Conservation (phyloP, 371 early-diverging fungal species). For the Syncephalastrum contaminatum region DNA sequence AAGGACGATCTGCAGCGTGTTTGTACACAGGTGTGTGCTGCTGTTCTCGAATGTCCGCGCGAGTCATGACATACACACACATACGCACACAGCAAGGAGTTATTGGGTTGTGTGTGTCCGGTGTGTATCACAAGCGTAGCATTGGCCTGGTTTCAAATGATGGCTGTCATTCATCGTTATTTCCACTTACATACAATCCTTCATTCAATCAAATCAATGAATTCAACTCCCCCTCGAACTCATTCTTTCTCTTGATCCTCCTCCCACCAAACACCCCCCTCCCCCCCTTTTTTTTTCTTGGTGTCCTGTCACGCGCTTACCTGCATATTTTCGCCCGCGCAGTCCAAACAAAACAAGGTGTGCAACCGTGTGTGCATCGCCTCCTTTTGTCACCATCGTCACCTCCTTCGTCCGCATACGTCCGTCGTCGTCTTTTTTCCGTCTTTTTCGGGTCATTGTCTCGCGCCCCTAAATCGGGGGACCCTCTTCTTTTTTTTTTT, state of each 20-base stretch:
- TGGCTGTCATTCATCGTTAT: no score
- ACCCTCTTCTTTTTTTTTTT: conserved; percentile 6
- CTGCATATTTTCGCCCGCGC: conserved; percentile 25
- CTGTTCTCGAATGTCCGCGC: no score
- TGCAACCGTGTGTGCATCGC: conserved; percentile 19
- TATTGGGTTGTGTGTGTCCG: no score
- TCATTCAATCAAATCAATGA: not conserved
- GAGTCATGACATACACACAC: no score
- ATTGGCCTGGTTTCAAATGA: conserved; percentile 22
- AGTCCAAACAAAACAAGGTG: conserved; percentile 14
- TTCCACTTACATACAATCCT: not conserved
- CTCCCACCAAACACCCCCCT: conserved; percentile 1
- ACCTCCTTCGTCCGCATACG: no score
- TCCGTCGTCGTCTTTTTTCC: not conserved
- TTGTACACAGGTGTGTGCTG: no score
- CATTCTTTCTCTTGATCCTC: no score
- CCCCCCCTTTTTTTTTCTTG: conserved; percentile 8
- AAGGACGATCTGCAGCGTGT: no score
- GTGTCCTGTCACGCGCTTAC: conserved; percentile 19
- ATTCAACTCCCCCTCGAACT: no score
- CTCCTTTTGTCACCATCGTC: conserved; percentile 12
- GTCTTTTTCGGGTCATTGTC: conserved; percentile 1
- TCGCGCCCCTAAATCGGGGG: conserved; percentile 2
- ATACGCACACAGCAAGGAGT: no score
- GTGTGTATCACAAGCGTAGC: conserved; percentile 2